These are phyloP conservation scores for Scheffersomyces quercinus DNA, from an alignment of 1,139 yeast genomes.

Conservation along the genomic window DNA sequence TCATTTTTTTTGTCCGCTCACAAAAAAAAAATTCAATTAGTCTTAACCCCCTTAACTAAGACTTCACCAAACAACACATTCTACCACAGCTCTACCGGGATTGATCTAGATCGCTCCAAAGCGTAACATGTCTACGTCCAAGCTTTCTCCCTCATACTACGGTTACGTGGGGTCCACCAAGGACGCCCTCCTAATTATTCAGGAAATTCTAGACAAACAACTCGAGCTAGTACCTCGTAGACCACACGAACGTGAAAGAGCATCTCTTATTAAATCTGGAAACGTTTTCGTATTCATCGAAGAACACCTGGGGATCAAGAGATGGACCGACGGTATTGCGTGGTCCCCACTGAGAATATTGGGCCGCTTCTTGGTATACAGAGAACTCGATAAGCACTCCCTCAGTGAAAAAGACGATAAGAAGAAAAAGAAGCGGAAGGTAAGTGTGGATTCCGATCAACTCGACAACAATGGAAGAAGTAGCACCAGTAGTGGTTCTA, in stretches of 20 bases:
- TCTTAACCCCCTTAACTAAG: too few species aligned
- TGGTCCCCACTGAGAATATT: slow-evolving; percentile 91
- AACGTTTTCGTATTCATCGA: slow-evolving; percentile 84
- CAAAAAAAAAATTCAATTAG: too few species aligned
- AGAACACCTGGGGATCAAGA: slow-evolving; percentile 75
- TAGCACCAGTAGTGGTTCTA: too few species aligned
- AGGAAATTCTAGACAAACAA: slow-evolving; percentile 66
- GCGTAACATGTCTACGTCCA: slow-evolving; percentile 23
- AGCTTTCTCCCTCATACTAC: slow-evolving; percentile 58
- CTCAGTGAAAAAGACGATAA: slow-evolving; percentile 33
- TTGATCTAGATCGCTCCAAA: neutral
- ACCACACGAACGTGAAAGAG: slow-evolving; percentile 79
- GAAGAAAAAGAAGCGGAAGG: slow-evolving; percentile 32
- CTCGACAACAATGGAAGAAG: slow-evolving; percentile 6
- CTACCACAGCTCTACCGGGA: too few species aligned
- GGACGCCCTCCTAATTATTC: slow-evolving; percentile 82
- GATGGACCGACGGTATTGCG: slow-evolving; percentile 94
- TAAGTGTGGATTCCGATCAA: slow-evolving; percentile 18
- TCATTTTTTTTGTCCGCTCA: too few species aligned
- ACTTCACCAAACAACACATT: too few species aligned
- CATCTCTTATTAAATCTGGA: slow-evolving; percentile 68
- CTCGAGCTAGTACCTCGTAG: slow-evolving; percentile 71
- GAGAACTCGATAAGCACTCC: slow-evolving; percentile 69
- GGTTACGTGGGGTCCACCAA: slow-evolving; percentile 82
- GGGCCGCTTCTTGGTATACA: slow-evolving; percentile 79